Percentiles rank a stretch among this genome's conserved stretches.
Conservation (phyloP, 2,329 filamentous ascomycete species). For the Fusarium sterilihyphosum region DNA sequence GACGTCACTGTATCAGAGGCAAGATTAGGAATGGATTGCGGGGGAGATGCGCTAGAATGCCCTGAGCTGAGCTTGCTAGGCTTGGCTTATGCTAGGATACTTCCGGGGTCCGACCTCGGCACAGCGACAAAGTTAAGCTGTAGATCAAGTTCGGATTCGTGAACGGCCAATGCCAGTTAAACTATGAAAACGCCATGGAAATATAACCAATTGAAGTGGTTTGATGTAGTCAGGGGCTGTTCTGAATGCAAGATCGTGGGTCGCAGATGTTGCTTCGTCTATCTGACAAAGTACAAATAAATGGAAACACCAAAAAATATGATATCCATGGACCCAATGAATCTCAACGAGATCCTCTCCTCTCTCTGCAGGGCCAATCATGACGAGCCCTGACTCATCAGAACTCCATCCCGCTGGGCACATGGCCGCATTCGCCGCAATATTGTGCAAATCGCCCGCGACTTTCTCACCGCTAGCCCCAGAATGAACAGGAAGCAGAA, state of each 20-base stretch:
- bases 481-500: constrained; percentile 12
- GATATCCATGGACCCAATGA: constrained; percentile 5
- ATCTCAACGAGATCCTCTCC: neutral
- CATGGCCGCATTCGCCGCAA: constrained; percentile 33
- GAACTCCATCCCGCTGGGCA: constrained; percentile 8
- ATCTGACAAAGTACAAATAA: constrained; percentile 1
- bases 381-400: constrained; percentile 25
- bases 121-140: neutral
- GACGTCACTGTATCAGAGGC: constrained; percentile 37
- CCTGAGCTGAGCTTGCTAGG: constrained; percentile 3
- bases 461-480: constrained; percentile 31
- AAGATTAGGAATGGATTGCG: constrained; percentile 24
- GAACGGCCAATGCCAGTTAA: constrained; percentile 12
- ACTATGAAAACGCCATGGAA: neutral
- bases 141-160: constrained; percentile 15
- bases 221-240: neutral
- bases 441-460: constrained; percentile 8
- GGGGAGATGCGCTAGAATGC: constrained; percentile 23
- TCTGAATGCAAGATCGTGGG: neutral
- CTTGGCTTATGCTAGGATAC: neutral
- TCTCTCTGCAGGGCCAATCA: constrained; percentile 24
- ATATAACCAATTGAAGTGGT: constrained; percentile 16
- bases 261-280: constrained; percentile 1
- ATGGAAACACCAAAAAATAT: constrained; percentile 26
- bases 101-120: constrained; percentile 23